These are phyloP conservation scores for Eudorina sp. DNA, from an alignment of 139 green algal species.

Conservation along the genomic window DNA sequence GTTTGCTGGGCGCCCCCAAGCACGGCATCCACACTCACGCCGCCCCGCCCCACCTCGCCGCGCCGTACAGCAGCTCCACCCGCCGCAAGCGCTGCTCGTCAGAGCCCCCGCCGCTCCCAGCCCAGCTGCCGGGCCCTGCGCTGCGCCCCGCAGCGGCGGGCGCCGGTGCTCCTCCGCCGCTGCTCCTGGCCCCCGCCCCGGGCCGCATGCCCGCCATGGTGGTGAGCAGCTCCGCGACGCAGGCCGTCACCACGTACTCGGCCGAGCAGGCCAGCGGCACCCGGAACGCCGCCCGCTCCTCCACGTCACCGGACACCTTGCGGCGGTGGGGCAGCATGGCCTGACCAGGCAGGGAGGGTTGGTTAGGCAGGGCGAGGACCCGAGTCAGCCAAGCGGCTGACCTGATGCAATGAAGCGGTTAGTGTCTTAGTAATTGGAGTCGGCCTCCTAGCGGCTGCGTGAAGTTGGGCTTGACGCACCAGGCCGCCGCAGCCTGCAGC, in stretches of 20 bases:
- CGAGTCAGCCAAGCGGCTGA: too few species aligned
- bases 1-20: neutral
- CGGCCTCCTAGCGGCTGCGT: too few species aligned
- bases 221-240: slow-evolving; percentile 39
- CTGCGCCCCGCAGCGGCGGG: neutral
- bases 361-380: too few species aligned
- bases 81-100: neutral
- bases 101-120: neutral
- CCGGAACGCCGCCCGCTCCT: neutral
- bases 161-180: slow-evolving; percentile 4
- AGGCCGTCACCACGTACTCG: slow-evolving; percentile 6
- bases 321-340: slow-evolving; percentile 19
- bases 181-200: neutral
- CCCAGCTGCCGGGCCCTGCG: neutral
- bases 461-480: too few species aligned
- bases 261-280: neutral
- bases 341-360: slow-evolving; percentile 22
- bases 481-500: too few species aligned
- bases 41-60: neutral
- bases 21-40: neutral
- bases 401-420: too few species aligned
- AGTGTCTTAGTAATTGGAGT: too few species aligned
- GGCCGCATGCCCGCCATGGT: neutral
- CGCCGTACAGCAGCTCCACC: slow-evolving; percentile 34
- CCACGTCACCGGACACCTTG: neutral